Conservation (phyloP, 768 basidiomycete species). For the Pisolithus tinctorius region DNA sequence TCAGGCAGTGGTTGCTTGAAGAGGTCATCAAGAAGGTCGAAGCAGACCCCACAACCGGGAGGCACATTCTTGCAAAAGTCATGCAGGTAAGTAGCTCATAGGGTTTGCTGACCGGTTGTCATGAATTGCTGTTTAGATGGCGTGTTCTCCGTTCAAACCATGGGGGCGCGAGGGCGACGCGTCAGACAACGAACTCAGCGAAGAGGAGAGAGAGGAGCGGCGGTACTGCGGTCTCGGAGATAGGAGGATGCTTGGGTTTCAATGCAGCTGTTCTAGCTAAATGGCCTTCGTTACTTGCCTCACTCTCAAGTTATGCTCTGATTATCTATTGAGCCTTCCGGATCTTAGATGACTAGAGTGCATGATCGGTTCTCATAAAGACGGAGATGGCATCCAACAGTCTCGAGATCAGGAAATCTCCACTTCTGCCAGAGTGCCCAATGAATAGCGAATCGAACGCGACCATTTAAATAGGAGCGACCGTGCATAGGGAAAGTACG, state of each 20-base stretch:
- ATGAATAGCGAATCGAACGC: no score
- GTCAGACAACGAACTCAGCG: slow-evolving; percentile 40
- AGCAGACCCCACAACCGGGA: slow-evolving; percentile 53
- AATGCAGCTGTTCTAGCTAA: slow-evolving; percentile 90
- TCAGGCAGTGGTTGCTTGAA: slow-evolving; percentile 94
- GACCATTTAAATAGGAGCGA: no score
- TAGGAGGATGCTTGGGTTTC: slow-evolving; percentile 75
- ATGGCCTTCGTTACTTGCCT: neutral
- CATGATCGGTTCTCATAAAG: no score
- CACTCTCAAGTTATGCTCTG: no score
- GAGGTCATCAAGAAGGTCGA: slow-evolving; percentile 82
- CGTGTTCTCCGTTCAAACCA: slow-evolving; percentile 72
- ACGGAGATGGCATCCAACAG: no score
- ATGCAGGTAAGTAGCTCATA: slow-evolving; percentile 50
- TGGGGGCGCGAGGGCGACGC: slow-evolving; percentile 75
- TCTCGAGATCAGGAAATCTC: no score
- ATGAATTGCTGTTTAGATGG: slow-evolving; percentile 55
- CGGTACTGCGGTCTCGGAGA: slow-evolving; percentile 76
- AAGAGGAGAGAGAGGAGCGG: slow-evolving; percentile 62
- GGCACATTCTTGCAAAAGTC: slow-evolving; percentile 69
- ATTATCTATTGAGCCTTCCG: no score
- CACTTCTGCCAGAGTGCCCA: no score
- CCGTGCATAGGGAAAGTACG: no score
- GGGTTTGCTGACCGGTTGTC: neutral
- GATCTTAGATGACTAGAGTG: no score